phyloP scores from a whole-genome alignment of 495 filamentous ascomycete species.

The Cercophora newfieldiana region DNA sequence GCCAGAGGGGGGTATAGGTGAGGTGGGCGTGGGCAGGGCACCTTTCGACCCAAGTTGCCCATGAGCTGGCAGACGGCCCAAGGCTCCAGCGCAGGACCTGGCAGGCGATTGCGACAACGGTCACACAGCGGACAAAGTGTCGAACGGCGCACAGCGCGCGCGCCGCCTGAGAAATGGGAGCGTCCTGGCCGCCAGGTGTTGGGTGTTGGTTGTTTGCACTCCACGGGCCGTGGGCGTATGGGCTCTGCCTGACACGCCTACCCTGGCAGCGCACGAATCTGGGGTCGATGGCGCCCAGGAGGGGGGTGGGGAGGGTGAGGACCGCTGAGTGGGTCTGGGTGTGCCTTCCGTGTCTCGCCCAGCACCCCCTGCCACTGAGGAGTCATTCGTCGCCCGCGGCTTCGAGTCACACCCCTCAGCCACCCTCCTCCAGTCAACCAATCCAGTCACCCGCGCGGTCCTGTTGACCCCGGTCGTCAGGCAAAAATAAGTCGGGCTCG shows the following conservation, averaged over 20 bases:
- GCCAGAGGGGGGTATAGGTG: slow-evolving; percentile 9
- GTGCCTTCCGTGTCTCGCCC: slow-evolving; percentile 11
- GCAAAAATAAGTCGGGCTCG: slow-evolving; percentile 27
- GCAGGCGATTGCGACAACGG: slow-evolving; percentile 30
- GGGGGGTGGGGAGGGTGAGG: not conserved
- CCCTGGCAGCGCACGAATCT: slow-evolving; percentile 26
- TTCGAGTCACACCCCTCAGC: slow-evolving; percentile 25
- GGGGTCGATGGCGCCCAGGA: slow-evolving; percentile 21
- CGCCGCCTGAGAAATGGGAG: slow-evolving; percentile 18
- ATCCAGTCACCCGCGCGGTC: slow-evolving; percentile 7
- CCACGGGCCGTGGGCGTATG: not conserved
- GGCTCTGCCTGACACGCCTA: slow-evolving; percentile 10
- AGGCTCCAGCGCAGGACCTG: slow-evolving; percentile 21
- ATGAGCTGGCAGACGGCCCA: slow-evolving; percentile 17
- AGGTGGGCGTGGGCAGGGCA: not conserved
- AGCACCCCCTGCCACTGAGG: slow-evolving; percentile 18
- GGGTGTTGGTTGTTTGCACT: slow-evolving; percentile 11
- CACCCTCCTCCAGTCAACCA: slow-evolving; percentile 15
- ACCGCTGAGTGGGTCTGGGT: slow-evolving; percentile 7
- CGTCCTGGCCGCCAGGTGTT: slow-evolving; percentile 7
- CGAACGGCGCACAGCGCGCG: slow-evolving; percentile 29
- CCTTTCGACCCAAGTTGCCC: not conserved
- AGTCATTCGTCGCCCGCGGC: slow-evolving; percentile 28
- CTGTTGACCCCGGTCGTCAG: slow-evolving; percentile 13
- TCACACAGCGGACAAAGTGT: slow-evolving; percentile 22